Percentiles rank a stretch among this genome's conserved stretches.
phyloP scores from a whole-genome alignment of 176 grass and related monocot genomes.

The Canna indica region DNA sequence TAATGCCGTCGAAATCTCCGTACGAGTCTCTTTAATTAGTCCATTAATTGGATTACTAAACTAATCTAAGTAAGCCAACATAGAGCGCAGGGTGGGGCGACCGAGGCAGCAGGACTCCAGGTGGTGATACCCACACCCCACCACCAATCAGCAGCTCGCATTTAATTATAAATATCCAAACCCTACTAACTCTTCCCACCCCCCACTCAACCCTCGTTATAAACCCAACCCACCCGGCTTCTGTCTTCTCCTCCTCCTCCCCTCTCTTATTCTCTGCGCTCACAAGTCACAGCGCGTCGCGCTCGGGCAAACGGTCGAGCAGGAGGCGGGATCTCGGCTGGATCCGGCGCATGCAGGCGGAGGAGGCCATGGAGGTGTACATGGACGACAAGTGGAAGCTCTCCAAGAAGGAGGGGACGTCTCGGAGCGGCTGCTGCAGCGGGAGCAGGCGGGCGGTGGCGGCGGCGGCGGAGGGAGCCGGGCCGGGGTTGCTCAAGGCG shows the following conservation, averaged over 20 bases:
- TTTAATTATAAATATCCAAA: not conserved
- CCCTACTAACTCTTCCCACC: not conserved
- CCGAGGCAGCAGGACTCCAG: not conserved
- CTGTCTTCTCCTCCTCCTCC: not conserved
- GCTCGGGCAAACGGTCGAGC: not conserved
- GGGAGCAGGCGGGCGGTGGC: not conserved
- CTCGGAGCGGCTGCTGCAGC: not conserved
- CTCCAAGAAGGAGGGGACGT: not conserved
- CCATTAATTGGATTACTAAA: too few relatives aligned
- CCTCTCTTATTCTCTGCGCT: too few relatives aligned
- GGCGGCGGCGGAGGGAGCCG: not conserved
- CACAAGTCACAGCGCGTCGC: too few relatives aligned
- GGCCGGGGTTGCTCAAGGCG: not conserved
- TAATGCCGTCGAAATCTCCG: too few relatives aligned
- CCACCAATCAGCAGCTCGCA: not conserved
- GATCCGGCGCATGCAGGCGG: too few relatives aligned
- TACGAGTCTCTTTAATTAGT: too few relatives aligned
- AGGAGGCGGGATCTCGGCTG: not conserved
- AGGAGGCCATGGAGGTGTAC: not conserved
- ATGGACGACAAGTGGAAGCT: slow-evolving; percentile 11
- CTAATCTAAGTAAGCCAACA: too few relatives aligned
- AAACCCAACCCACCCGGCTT: not conserved
- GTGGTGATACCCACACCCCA: not conserved
- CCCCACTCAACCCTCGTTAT: not conserved
- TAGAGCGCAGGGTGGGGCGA: not conserved